These are phyloP conservation scores for Bjerkandera adusta DNA, from an alignment of 1,284 basidiomycete genomes.

Conservation along the genomic window DNA sequence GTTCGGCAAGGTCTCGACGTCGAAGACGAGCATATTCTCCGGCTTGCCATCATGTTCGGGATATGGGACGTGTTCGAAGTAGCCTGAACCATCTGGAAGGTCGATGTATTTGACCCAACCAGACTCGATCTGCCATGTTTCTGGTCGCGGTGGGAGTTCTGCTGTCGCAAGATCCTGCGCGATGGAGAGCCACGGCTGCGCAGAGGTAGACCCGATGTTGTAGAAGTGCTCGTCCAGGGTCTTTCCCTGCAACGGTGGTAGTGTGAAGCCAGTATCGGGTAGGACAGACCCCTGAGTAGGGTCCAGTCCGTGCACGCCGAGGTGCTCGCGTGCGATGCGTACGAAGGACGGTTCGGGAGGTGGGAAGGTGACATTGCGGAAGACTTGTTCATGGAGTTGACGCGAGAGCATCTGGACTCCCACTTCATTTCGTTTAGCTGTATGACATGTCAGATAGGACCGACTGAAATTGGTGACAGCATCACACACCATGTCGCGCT, in stretches of 20 bases:
- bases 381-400: constrained; percentile 80
- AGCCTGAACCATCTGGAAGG: constrained; percentile 62
- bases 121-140: constrained; percentile 72
- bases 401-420: constrained; percentile 92
- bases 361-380: constrained; percentile 70
- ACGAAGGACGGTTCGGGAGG: constrained; percentile 61
- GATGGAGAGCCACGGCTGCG: constrained; percentile 83
- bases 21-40: constrained; percentile 84
- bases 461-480: background rate
- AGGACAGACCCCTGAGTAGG: constrained; percentile 80
- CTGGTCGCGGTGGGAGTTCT: constrained; percentile 62
- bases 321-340: constrained; percentile 79
- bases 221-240: constrained; percentile 92
- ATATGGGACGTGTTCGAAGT: constrained; percentile 58
- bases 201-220: constrained; percentile 67
- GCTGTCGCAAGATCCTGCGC: constrained; percentile 62
- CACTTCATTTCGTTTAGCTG: constrained; percentile 78
- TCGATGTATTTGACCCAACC: constrained; percentile 92
- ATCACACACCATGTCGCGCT: constrained; percentile 4
- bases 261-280: constrained; percentile 75
- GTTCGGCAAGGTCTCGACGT: constrained; percentile 92
- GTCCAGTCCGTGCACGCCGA: constrained; percentile 77
- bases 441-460: background rate
- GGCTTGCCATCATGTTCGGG: constrained; percentile 58
- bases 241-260: constrained; percentile 83